Percentiles rank a stretch among this genome's conserved stretches.
Conservation (phyloP, 139 green algal genomes). For the Yamagishiella unicocca region DNA sequence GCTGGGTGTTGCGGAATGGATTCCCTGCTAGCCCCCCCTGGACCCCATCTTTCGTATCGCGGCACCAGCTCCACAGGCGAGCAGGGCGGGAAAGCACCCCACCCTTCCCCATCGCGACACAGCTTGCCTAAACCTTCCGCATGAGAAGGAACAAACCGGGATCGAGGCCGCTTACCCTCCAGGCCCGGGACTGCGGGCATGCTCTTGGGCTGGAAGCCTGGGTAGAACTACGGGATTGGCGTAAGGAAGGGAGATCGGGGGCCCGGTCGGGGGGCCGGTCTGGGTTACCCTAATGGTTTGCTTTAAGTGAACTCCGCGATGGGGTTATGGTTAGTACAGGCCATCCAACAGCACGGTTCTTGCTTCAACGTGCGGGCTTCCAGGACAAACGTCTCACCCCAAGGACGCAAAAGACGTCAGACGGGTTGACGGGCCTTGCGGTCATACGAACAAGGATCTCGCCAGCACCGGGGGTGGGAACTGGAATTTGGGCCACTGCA, state of each 20-base stretch:
- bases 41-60: no score
- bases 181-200: slow-evolving; percentile 49
- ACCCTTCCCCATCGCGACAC: no score
- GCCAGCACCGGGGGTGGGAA: slow-evolving; percentile 14
- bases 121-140: no score
- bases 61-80: no score
- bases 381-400: not conserved
- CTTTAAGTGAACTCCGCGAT: no score
- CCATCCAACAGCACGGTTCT: not conserved
- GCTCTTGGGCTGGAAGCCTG: slow-evolving; percentile 54
- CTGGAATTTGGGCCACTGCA: not conserved
- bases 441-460: slow-evolving; percentile 45
- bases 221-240: slow-evolving; percentile 58
- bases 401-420: slow-evolving; percentile 56
- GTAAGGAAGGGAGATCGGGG: not conserved
- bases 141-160: no score
- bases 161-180: slow-evolving; percentile 58
- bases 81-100: no score
- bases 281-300: no score
- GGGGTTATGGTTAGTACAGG: no score
- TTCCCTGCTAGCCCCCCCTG: no score
- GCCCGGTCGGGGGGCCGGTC: not conserved
- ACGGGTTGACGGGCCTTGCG: slow-evolving; percentile 57
- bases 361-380: not conserved
- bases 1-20: no score